Base-by-base conservation (phyloP, 805 yeast genomes). In the Cyberlindnera mrakii region DNA sequence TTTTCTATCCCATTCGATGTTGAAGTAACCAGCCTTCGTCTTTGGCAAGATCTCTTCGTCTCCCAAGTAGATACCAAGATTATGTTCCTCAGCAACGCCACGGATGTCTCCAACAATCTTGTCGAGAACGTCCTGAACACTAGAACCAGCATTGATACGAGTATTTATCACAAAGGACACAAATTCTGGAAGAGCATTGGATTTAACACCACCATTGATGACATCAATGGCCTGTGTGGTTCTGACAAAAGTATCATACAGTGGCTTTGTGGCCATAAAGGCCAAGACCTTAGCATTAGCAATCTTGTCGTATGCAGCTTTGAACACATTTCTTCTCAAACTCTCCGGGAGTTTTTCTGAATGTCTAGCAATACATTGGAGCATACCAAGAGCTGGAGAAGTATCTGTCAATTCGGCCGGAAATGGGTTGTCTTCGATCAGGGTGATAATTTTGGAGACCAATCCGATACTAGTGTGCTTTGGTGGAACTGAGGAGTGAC, bases 391-490 rank as follows among this genome's bases (percentile, higher is more conserved):
- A 40, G 74, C 65, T 13, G 93, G 95, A 59, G 80, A 83, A 30
- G 57, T 59, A 3, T 59, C 48, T 14, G 72, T 60, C 29, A 85
- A 62, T 11, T 62, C 48, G 1, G 82, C 67, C 19, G 63, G 55
- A 55, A 67, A 80, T 16, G 78, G 81, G 45, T 74, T 72, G 20
- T 64, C 59, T 59, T 85, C 91, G 40, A 84, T 68, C 31, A 54
- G 51, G 7, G 64, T 57, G 29, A 80, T 65, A 41, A 83, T 63
- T 49, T 79, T 76, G 3, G 84, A 67, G 44, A 78, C 60, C 16
- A 84, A 68, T 3, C 90, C 93, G 59, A 85, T 82, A 7, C 81
- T 72, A 2, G 90, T 83, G 60, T 84, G 88, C 42, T 74, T 78
- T 1, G 87, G 88, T 3, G 90, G 89, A 32, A 73, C 60, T 13